Percentiles rank a stretch among this genome's conserved stretches.
These are phyloP conservation scores for Hyphodiscus sp. DNA, from an alignment of 2,329 filamentous ascomycete genomes.

Conservation along the genomic window DNA sequence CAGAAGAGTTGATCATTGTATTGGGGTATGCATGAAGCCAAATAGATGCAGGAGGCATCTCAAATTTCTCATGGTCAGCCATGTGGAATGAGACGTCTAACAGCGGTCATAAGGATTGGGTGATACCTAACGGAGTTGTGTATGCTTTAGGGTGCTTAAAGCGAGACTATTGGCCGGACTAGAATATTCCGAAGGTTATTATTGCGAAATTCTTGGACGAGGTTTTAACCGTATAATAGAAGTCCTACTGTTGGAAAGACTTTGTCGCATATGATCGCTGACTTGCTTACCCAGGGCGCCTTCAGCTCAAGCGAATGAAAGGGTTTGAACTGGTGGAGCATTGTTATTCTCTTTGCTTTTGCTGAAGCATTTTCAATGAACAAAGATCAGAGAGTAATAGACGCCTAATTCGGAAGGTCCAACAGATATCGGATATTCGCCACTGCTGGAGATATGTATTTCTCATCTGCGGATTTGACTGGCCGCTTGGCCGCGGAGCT, in stretches of 20 bases:
- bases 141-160: neutral
- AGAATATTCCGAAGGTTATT: neutral
- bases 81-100: neutral
- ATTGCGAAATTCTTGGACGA: neutral
- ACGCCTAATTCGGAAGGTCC: no score
- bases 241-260: neutral
- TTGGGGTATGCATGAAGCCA: neutral
- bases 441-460: no score
- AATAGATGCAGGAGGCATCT: neutral
- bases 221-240: neutral
- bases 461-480: no score
- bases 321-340: no score
- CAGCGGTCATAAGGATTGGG: neutral
- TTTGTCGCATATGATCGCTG: no score
- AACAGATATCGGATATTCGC: no score
- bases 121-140: neutral
- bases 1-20: neutral
- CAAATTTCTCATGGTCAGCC: neutral
- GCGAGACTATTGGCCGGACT: neutral
- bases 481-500: no score
- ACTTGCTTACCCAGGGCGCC: no score
- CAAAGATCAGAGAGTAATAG: no score
- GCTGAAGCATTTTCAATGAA: no score
- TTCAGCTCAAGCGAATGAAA: no score
- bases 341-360: no score